phyloP scores from a whole-genome alignment of 2,329 filamentous ascomycete species.

The Neospermospora avenae region DNA sequence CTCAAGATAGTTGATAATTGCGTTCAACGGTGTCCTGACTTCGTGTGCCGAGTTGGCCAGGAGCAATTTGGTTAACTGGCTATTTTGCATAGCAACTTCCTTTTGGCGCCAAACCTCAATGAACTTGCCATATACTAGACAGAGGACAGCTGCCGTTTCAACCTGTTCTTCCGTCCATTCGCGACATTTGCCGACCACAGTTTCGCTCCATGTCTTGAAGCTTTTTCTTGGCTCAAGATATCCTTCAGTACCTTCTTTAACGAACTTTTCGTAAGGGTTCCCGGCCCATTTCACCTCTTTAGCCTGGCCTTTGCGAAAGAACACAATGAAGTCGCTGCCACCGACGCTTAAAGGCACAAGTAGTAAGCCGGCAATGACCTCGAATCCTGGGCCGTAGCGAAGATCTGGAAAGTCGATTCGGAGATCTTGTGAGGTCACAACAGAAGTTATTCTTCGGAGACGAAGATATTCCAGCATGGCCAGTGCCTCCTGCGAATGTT shows the following conservation, averaged over 20 bases:
- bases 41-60: conserved; percentile 89
- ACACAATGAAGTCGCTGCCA: conserved; percentile 83
- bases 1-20: conserved; percentile 92
- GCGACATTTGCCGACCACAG: conserved; percentile 73
- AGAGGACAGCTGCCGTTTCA: conserved; percentile 83
- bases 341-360: conserved; percentile 76
- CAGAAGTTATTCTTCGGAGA: conserved; percentile 69
- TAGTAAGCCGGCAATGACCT: conserved; percentile 71
- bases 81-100: conserved; percentile 77
- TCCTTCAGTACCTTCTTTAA: conserved; percentile 68
- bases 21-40: conserved; percentile 85
- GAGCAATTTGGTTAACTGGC: conserved; percentile 72
- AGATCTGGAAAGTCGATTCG: conserved; percentile 75
- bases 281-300: conserved; percentile 77
- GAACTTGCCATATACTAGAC: conserved; percentile 79
- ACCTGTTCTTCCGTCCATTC: conserved; percentile 90
- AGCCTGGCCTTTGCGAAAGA: conserved; percentile 76
- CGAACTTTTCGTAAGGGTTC: conserved; percentile 77
- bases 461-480: conserved; percentile 83
- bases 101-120: conserved; percentile 94
- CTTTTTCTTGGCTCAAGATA: conserved; percentile 76
- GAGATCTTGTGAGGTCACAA: conserved; percentile 76
- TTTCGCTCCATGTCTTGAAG: conserved; percentile 80
- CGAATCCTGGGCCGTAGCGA: conserved; percentile 74
- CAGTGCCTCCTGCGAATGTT: conserved; percentile 77